phyloP scores from a whole-genome alignment of 805 yeast species.

The Lachancea fermentati region DNA sequence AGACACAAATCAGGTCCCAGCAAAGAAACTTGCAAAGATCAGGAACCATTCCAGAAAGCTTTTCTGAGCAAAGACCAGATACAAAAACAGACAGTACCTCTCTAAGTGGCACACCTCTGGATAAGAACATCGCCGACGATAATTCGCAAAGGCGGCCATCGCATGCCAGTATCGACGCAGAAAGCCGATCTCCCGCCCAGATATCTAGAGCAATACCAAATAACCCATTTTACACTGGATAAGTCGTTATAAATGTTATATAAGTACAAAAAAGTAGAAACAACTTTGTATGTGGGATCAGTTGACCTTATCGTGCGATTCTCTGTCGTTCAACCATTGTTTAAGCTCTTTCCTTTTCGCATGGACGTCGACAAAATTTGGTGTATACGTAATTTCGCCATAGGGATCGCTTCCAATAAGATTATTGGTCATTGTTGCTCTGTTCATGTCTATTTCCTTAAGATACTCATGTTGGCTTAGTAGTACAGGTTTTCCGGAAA shows the following conservation, averaged over 20 bases:
- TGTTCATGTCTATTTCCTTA: constrained; percentile 25
- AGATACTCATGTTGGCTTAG: constrained; percentile 21
- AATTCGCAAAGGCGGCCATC: not conserved
- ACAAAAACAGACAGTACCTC: not conserved
- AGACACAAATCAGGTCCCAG: constrained; percentile 21
- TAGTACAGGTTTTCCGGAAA: constrained; percentile 15
- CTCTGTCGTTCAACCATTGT: constrained; percentile 16
- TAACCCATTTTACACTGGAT: not conserved
- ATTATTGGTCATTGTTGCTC: constrained; percentile 28
- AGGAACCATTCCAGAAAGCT: constrained; percentile 4
- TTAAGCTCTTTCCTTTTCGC: constrained; percentile 19
- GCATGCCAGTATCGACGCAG: not conserved
- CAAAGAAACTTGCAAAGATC: constrained; percentile 20
- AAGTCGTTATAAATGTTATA: not conserved
- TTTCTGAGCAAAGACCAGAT: not conserved
- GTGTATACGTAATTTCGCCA: constrained; percentile 26
- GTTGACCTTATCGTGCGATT: not conserved
- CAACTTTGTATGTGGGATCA: not conserved
- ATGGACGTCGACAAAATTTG: constrained; percentile 26
- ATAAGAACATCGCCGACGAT: not conserved
- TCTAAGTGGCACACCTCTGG: not conserved
- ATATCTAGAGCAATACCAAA: not conserved
- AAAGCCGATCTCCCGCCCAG: not conserved
- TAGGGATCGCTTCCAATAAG: constrained; percentile 25
- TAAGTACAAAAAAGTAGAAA: no score